Evolutionary conservation across 805 yeast genomes (phyloP).

Genomic region (Metschnikowia cubensis): DNA sequence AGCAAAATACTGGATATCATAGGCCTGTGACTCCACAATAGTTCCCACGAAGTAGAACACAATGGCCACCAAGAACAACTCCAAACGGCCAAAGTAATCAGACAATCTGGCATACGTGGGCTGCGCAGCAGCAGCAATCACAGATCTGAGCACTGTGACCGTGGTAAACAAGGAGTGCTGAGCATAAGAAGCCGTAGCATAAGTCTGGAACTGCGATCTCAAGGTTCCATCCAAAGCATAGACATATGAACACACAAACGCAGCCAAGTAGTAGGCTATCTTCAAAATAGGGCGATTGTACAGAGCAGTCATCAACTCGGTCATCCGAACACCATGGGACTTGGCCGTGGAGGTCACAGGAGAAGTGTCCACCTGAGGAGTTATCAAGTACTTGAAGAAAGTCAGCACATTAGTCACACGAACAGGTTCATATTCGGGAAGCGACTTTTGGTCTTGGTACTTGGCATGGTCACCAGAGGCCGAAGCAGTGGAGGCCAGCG

Average conservation of each 20-base stretch:
- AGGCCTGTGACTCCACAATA: conserved; percentile 58
- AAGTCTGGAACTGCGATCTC: conserved; percentile 46
- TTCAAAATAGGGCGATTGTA: conserved; percentile 25
- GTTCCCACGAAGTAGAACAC: conserved; percentile 61
- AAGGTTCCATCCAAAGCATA: conserved; percentile 56
- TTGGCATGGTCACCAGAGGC: neutral
- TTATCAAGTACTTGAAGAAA: neutral
- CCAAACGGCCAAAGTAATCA: conserved; percentile 64
- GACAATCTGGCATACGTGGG: conserved; percentile 61
- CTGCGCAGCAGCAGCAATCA: conserved; percentile 64
- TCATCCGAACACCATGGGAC: conserved; percentile 52
- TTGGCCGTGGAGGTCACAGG: conserved; percentile 15
- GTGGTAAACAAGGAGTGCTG: conserved; percentile 56
- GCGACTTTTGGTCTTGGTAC: neutral
- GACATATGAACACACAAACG: conserved; percentile 54
- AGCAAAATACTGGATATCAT: conserved; percentile 53
- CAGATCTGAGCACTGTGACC: conserved; percentile 53
- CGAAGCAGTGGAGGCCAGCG: neutral
- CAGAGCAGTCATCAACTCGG: conserved; percentile 52
- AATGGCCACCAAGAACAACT: conserved; percentile 45
- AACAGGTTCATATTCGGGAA: neutral
- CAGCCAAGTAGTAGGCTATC: conserved; percentile 41
- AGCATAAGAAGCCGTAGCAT: conserved; percentile 53
- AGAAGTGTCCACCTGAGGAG: neutral
- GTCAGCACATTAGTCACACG: neutral